Evolutionary conservation across 305 asterid species (phyloP).

Genomic region (Fraxinus platypoda): DNA sequence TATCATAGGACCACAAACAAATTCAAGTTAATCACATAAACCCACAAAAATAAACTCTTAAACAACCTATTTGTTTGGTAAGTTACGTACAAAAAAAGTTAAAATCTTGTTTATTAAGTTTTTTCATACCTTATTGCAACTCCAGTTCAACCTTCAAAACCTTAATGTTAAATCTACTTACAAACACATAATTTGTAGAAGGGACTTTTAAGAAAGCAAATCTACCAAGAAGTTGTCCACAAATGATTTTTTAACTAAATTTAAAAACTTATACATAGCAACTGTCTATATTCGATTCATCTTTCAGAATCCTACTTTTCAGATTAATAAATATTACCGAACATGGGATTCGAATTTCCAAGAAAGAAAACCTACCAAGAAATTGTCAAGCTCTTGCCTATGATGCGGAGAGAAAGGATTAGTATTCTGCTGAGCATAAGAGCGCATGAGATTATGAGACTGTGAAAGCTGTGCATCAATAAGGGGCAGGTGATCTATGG

Average conservation of each 20-base stretch:
- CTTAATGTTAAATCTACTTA: background rate
- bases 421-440: conserved; percentile 54
- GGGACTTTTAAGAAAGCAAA: background rate
- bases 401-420: conserved; percentile 55
- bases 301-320: background rate
- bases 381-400: conserved; percentile 78
- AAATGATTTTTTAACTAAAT: background rate
- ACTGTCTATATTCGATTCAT: background rate
- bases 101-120: background rate
- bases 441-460: conserved; percentile 68
- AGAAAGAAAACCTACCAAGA: conserved; percentile 55
- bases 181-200: background rate
- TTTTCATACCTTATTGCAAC: too few relatives aligned
- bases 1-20: background rate
- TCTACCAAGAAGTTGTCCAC: background rate
- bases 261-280: background rate
- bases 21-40: background rate
- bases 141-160: background rate
- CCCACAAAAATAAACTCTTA: background rate
- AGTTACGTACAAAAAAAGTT: background rate
- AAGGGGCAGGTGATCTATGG: conserved; percentile 80
- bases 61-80: background rate
- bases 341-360: background rate
- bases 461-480: conserved; percentile 91
- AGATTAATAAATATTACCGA: background rate